A percentile compares a stretch with the other conserved stretches of the same genome.
Conservation (phyloP, 192 early-diverging fungal genomes). For the Phycomyces nitens region DNA sequence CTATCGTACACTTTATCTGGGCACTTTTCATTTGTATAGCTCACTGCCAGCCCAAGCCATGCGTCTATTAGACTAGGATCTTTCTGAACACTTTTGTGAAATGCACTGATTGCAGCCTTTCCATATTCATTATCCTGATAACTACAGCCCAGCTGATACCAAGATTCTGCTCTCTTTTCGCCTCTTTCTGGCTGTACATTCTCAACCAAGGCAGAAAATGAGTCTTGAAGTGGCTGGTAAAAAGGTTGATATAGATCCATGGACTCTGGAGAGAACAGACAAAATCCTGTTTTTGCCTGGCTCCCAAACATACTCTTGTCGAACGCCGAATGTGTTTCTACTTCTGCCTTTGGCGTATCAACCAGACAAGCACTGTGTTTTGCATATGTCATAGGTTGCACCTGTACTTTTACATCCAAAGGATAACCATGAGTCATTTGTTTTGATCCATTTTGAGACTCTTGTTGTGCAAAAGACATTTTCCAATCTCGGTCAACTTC, state of each 20-base stretch:
- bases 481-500: conserved; percentile 48
- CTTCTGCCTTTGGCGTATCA: no score
- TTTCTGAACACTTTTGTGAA: conserved; percentile 69
- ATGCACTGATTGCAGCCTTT: conserved; percentile 81
- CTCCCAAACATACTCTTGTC: conserved; percentile 70
- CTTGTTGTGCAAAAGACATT: conserved; percentile 52
- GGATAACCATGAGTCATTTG: conserved; percentile 23
- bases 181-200: conserved; percentile 72
- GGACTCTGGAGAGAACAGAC: conserved; percentile 50
- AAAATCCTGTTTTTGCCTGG: conserved; percentile 27
- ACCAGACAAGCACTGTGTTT: no score
- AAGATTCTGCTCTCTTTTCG: conserved; percentile 67
- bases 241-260: conserved; percentile 65
- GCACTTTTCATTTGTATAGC: conserved; percentile 88
- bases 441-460: conserved; percentile 21
- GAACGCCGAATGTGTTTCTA: conserved; percentile 74
- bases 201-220: conserved; percentile 86
- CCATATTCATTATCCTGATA: conserved; percentile 98
- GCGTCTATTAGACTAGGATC: conserved; percentile 76
- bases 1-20: conserved; percentile 83
- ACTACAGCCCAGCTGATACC: conserved; percentile 78
- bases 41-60: conserved; percentile 84
- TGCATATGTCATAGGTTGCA: conserved; percentile 25
- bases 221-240: conserved; percentile 73
- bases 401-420: conserved; percentile 50